Base-by-base conservation (phyloP, 768 basidiomycete species). In the Suillus bovinus region DNA sequence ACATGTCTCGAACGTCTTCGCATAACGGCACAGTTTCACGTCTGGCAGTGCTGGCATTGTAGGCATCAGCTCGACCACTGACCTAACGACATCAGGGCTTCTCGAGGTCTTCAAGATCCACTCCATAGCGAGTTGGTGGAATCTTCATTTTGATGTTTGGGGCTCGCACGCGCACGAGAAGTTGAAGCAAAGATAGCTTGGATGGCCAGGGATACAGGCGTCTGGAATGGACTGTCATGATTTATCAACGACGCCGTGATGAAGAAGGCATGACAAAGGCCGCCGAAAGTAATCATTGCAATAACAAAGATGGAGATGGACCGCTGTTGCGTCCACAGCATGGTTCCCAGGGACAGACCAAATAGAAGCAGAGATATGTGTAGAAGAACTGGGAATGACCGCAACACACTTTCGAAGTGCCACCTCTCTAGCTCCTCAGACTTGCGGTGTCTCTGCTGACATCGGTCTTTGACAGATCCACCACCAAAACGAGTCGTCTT, bases 31-130 rank as follows among this genome's bases (percentile, higher is more conserved):
- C n/a, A n/a, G n/a, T n/a, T n/a, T n/a, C n/a, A n/a, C n/a, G n/a
- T n/a, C n/a, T n/a, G n/a, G n/a, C n/a, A n/a, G n/a, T n/a, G n/a
- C 0, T 24, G 39, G 20, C 33, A 64, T 27, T 6, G 52, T 44
- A 16, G 58, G 22, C 16, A 68, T 60, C 33, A 68, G 20, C 9
- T 42, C 27, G 2, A 55, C 27, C 9, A 36, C 66, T 4, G 46
- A 36, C 10, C 44, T 22, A 33, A 49, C 9, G 39, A 62, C 44
- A 14, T 64, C 63, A 9, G 63, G 54, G 38, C 67, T 65, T 10
- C 49, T 64, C 6, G 63, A 68, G 31, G 56, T 64, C 31, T 68
- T 52, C 10, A 68, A 52, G 14, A 67, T 41, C 67, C 67, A 55
- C 13, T 16, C 1, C 36, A 55, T 27, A 5, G 36, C 24, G 24